Evolutionary conservation across 306 rosid species (phyloP).

Genomic region (Trifolium subterraneum): DNA sequence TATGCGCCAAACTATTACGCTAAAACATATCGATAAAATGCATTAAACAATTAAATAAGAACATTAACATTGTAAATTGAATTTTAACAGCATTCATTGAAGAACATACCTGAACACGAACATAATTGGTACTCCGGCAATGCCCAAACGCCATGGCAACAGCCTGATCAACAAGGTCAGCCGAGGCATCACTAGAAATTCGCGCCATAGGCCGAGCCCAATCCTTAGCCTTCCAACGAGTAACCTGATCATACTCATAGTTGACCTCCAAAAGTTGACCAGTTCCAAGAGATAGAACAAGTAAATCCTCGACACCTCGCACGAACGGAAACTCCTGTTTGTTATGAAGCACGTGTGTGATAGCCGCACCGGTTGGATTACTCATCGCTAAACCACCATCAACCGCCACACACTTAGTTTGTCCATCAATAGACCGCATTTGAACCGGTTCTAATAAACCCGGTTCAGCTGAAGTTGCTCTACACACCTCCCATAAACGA

Average conservation of each 20-base stretch:
- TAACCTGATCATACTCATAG: conserved; percentile 69
- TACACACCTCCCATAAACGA: conserved; percentile 93
- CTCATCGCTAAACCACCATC: conserved; percentile 93
- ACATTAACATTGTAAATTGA: not conserved
- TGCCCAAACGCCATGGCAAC: conserved; percentile 96
- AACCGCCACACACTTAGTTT: conserved; percentile 76
- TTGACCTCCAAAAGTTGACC: conserved; percentile 74
- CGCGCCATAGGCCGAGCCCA: conserved; percentile 95
- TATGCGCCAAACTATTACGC: too few species aligned
- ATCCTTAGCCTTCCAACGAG: conserved; percentile 81
- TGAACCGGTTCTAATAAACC: conserved; percentile 74
- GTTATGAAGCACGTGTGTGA: conserved; percentile 98
- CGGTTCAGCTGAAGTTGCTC: conserved; percentile 95
- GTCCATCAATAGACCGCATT: conserved; percentile 75
- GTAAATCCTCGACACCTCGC: conserved; percentile 93
- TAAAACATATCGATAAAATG: not conserved
- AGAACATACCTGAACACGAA: conserved; percentile 84
- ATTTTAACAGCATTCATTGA: not conserved
- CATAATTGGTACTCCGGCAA: conserved; percentile 72
- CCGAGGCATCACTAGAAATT: conserved; percentile 84
- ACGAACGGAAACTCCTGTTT: conserved; percentile 98
- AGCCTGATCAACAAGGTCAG: conserved; percentile 93
- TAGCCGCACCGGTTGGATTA: conserved; percentile 92
- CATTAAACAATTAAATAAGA: not conserved
- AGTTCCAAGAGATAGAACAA: conserved; percentile 86